phyloP scores from a whole-genome alignment of 768 basidiomycete species.

The Naganishia antarctica region DNA sequence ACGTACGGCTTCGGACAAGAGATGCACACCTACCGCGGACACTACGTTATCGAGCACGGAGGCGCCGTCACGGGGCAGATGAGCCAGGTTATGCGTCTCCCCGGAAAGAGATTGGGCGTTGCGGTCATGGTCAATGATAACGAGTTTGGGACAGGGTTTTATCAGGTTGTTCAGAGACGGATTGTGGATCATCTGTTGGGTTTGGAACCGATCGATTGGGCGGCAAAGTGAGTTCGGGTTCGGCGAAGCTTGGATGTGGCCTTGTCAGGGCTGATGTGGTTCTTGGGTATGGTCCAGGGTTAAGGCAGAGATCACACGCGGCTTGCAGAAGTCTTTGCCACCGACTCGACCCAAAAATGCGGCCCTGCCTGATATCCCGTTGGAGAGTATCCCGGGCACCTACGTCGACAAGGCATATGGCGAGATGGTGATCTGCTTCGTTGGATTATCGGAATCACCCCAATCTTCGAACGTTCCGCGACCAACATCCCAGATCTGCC shows the following conservation, averaged over 20 bases:
- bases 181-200: slow-evolving; percentile 26
- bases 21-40: slow-evolving; percentile 37
- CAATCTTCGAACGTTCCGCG: background rate
- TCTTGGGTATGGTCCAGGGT: slow-evolving; percentile 2
- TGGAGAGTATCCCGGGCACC: slow-evolving; percentile 15
- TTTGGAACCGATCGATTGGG: slow-evolving; percentile 25
- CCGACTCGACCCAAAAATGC: background rate
- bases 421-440: slow-evolving; percentile 9
- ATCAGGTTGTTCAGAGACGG: slow-evolving; percentile 19
- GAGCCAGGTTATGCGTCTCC: slow-evolving; percentile 31
- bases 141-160: background rate
- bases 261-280: too few relatives aligned
- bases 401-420: slow-evolving; percentile 27
- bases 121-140: slow-evolving; percentile 38
- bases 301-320: too few relatives aligned
- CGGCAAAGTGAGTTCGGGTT: slow-evolving; percentile 20
- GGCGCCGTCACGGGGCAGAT: slow-evolving; percentile 39
- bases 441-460: too few relatives aligned
- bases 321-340: too few relatives aligned
- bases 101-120: slow-evolving; percentile 33
- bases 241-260: background rate
- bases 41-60: slow-evolving; percentile 31
- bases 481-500: too few relatives aligned
- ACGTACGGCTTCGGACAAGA: slow-evolving; percentile 41
- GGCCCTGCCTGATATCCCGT: background rate